Conservation (phyloP, 192 early-diverging fungal genomes). For the Umbelopsis sp. region DNA sequence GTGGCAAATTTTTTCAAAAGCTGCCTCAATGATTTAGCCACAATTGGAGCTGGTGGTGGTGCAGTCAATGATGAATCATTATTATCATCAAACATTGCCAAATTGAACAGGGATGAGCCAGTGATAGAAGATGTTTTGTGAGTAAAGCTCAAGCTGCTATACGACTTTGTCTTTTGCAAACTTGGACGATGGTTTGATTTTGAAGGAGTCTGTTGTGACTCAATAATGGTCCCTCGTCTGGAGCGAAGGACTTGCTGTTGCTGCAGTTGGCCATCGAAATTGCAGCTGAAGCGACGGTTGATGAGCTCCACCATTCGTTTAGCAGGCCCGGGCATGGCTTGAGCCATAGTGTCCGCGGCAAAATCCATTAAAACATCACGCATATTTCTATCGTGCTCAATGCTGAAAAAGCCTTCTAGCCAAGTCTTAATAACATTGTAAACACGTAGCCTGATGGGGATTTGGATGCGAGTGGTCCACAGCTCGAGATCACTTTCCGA, state of each 20-base stretch:
- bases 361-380: constrained; percentile 56
- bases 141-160: constrained; percentile 8
- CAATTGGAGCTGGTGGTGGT: constrained; percentile 17
- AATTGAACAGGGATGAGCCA: constrained; percentile 6
- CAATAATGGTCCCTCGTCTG: constrained; percentile 9
- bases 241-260: constrained; percentile 13
- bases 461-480: constrained; percentile 53
- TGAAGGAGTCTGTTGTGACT: not conserved
- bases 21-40: constrained; percentile 11
- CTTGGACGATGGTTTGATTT: not conserved
- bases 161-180: constrained; percentile 12
- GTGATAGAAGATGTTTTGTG: constrained; percentile 4
- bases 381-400: constrained; percentile 53
- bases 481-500: constrained; percentile 50
- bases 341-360: constrained; percentile 51
- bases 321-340: constrained; percentile 42
- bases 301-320: constrained; percentile 56
- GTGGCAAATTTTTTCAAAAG: constrained; percentile 5
- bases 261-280: constrained; percentile 5
- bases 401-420: constrained; percentile 75
- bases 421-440: constrained; percentile 82
- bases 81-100: constrained; percentile 15
- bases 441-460: constrained; percentile 72
- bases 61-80: constrained; percentile 9
- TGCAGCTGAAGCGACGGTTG: constrained; percentile 20